Percentiles rank a stretch among this genome's conserved stretches.
Evolutionary conservation across 176 grass and related monocot genomes (phyloP).

Genomic region (Oryza coarctata): DNA sequence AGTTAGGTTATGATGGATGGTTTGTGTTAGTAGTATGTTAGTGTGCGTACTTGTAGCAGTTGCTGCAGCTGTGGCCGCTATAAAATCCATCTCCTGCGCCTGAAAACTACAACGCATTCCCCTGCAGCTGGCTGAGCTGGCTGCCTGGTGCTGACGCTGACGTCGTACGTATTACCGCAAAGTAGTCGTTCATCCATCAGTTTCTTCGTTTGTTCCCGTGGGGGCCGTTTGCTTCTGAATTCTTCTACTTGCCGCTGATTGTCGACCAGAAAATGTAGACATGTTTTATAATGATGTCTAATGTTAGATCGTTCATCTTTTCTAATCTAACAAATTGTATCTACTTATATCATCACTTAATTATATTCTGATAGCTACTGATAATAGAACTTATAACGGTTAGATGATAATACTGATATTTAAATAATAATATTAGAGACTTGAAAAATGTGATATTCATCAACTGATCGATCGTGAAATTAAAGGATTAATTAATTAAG

Average conservation of each 20-base stretch:
- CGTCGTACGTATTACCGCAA: background rate
- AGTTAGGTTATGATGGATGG: background rate
- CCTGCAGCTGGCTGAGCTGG: background rate
- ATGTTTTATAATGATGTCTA: too few species aligned
- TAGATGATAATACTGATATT: too few species aligned
- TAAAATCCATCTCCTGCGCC: background rate
- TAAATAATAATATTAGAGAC: too few species aligned
- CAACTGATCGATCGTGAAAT: background rate
- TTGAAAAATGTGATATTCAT: background rate
- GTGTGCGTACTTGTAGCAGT: background rate
- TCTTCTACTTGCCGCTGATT: background rate
- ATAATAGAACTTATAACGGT: too few species aligned
- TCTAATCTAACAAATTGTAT: too few species aligned
- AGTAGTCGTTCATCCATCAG: background rate
- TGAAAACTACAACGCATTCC: background rate
- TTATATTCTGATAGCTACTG: too few species aligned
- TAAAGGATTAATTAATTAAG: too few species aligned
- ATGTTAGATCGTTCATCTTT: too few species aligned
- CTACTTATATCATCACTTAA: too few species aligned
- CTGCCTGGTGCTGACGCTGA: background rate
- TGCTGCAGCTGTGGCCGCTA: background rate
- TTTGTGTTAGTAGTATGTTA: background rate
- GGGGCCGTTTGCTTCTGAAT: background rate
- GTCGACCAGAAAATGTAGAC: background rate
- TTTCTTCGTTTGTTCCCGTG: background rate